Conservation (phyloP, 768 basidiomycete species). For the Tulasnella sp. region DNA sequence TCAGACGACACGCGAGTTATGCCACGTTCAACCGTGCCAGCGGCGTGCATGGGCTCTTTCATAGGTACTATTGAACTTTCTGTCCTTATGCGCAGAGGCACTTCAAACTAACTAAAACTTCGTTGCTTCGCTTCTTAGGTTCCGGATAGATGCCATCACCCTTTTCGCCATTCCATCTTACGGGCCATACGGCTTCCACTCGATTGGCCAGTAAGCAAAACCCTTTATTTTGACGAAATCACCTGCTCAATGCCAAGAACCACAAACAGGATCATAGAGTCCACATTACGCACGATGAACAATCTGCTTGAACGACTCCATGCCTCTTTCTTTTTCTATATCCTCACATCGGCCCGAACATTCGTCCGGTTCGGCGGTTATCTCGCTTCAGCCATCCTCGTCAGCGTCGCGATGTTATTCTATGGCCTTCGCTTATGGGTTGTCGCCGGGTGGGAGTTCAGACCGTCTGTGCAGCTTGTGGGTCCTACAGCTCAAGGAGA, state of each 20-base stretch:
- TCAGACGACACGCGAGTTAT: slow-evolving; percentile 59
- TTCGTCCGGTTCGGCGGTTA: slow-evolving; percentile 89
- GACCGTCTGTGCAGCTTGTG: neutral
- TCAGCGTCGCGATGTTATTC: slow-evolving; percentile 79
- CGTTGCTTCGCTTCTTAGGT: slow-evolving; percentile 41
- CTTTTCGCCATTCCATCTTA: slow-evolving; percentile 76
- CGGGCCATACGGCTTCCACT: slow-evolving; percentile 93
- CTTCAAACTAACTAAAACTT: neutral
- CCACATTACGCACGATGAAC: slow-evolving; percentile 78
- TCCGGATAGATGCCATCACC: slow-evolving; percentile 89
- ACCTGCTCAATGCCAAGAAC: neutral
- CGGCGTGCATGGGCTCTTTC: slow-evolving; percentile 83
- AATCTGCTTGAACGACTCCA: slow-evolving; percentile 94
- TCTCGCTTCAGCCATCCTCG: slow-evolving; percentile 75
- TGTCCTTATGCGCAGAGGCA: neutral
- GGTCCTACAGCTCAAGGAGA: neutral
- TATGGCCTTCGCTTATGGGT: slow-evolving; percentile 69
- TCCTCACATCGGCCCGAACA: slow-evolving; percentile 49
- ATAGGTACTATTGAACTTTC: slow-evolving; percentile 41
- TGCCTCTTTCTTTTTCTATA: slow-evolving; percentile 95
- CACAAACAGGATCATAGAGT: slow-evolving; percentile 61
- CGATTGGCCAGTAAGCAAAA: slow-evolving; percentile 65
- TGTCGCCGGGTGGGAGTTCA: slow-evolving; percentile 44
- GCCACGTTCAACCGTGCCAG: slow-evolving; percentile 72
- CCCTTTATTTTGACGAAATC: neutral